A percentile compares a stretch with the other conserved stretches of the same genome.
Evolutionary conservation across 495 filamentous ascomycete genomes (phyloP).

Genomic region (Aspergillus coremiiformis): DNA sequence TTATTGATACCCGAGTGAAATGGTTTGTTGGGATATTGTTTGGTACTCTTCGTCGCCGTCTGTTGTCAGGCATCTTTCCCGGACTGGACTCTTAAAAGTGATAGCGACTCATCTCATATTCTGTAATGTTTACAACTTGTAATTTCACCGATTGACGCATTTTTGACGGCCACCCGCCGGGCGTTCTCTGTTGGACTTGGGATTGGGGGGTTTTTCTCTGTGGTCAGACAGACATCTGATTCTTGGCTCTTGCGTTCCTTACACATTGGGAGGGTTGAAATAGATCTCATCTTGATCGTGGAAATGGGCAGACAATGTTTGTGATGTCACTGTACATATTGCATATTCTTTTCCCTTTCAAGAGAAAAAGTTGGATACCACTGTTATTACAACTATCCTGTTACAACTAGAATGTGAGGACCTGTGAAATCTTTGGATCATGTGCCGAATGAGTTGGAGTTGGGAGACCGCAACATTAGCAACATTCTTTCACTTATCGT

Average conservation of each 20-base stretch:
- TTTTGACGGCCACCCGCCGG: constrained; percentile 1
- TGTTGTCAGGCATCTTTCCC: not conserved
- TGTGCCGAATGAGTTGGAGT: no score
- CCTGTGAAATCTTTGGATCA: no score
- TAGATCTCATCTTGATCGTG: not conserved
- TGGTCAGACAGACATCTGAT: not conserved
- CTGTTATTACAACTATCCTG: no score
- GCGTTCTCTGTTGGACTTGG: not conserved
- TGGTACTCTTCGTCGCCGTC: not conserved
- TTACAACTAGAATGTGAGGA: no score
- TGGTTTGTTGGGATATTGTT: not conserved
- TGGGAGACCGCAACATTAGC: no score
- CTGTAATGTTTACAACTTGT: constrained; percentile 21
- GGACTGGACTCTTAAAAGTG: not conserved
- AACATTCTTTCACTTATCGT: no score
- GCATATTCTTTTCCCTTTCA: not conserved
- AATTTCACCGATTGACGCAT: constrained; percentile 14
- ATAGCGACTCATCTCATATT: constrained; percentile 4
- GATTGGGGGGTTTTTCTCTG: not conserved
- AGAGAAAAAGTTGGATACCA: no score
- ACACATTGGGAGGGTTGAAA: not conserved
- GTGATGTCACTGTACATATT: not conserved
- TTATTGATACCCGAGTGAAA: constrained; percentile 17
- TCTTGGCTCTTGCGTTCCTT: not conserved
- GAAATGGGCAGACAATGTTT: not conserved